A percentile compares a stretch with the other conserved stretches of the same genome.
phyloP scores from a whole-genome alignment of 2,329 filamentous ascomycete species.

The Aureobasidium melanogenum region DNA sequence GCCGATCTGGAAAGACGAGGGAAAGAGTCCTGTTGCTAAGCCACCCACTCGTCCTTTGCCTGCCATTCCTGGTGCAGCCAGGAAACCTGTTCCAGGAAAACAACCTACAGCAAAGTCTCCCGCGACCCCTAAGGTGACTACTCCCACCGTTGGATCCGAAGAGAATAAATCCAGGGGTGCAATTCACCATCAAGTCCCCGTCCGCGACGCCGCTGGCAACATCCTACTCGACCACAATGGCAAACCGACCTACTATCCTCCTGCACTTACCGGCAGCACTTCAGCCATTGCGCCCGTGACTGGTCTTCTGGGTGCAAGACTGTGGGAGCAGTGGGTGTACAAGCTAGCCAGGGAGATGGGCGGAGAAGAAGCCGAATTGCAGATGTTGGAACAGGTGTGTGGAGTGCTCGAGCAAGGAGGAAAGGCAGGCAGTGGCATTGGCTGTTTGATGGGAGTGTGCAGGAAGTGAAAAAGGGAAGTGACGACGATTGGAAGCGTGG shows the following conservation, averaged over 20 bases:
- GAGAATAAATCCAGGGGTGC: not conserved
- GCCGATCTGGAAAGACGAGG: constrained; percentile 28
- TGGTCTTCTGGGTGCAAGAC: constrained; percentile 76
- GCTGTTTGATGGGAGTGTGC: constrained; percentile 48
- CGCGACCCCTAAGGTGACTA: not conserved
- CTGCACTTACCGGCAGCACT: constrained; percentile 27
- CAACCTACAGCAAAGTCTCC: not conserved
- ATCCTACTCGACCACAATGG: constrained; percentile 23
- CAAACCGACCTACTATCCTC: constrained; percentile 21
- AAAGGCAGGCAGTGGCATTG: constrained; percentile 50
- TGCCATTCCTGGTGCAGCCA: not conserved
- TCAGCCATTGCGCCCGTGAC: constrained; percentile 46
- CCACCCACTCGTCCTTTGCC: not conserved
- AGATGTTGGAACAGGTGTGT: constrained; percentile 47
- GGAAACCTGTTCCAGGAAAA: not conserved
- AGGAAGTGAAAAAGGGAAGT: not conserved
- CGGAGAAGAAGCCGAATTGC: constrained; percentile 41
- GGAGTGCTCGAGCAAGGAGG: constrained; percentile 52
- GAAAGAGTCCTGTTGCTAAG: constrained; percentile 15
- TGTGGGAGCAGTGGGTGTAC: constrained; percentile 94
- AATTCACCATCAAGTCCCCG: constrained; percentile 8
- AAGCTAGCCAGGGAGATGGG: constrained; percentile 81
- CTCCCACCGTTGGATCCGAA: no score
- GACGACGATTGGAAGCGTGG: not conserved
- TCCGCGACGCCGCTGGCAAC: constrained; percentile 21